Base-by-base conservation (phyloP, 2,329 filamentous ascomycete genomes). In the Exophiala spinifera region DNA sequence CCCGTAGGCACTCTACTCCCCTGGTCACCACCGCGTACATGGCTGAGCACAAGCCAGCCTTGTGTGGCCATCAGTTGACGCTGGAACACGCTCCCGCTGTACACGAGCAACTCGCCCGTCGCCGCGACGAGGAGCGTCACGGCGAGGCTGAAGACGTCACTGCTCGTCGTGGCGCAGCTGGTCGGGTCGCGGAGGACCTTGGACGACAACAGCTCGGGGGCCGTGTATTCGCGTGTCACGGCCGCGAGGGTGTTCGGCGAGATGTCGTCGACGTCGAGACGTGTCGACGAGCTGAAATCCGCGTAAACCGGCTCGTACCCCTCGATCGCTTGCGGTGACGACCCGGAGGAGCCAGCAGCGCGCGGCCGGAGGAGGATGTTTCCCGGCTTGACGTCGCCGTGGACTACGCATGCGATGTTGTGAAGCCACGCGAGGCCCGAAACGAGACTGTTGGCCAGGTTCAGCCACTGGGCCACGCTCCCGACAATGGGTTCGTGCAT, bases 351-450 rank as follows among this genome's bases (percentile, higher is more conserved):
- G 17, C 42, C 51, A 8, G 23, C 25, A 8, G 45, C 53, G 11
- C 64, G 61, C 3, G 64, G 66, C 10, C 28, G 28, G 1, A 78
- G 64, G 1, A 77, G 65, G 23, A 77, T 65, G 37, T 77, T 78
- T 43, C 71, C 69, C 4, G 73, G 74, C 56, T 78, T 78, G 62
- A 78, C 72, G 63, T 77, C 75, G 1, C 74, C 75, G 58, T 79
- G 76, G 2, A 77, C 68, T 3, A 78, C 66, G 3, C 68, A 66
- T 1, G 69, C 66, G 2, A 60, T 57, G 31, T 63, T 60, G 47
- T 78, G 76, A 5, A 79, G 65, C 72, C 74, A 79, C 6, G 63
- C 61, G 2, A 78, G 65, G 1, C 73, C 70, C 6, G 60, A 51
- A 46, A 77, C 71, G 10, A 78, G 66, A 46, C 69, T 67, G 34